phyloP scores from a whole-genome alignment of 305 asterid species.

The Solanum hybrid region DNA sequence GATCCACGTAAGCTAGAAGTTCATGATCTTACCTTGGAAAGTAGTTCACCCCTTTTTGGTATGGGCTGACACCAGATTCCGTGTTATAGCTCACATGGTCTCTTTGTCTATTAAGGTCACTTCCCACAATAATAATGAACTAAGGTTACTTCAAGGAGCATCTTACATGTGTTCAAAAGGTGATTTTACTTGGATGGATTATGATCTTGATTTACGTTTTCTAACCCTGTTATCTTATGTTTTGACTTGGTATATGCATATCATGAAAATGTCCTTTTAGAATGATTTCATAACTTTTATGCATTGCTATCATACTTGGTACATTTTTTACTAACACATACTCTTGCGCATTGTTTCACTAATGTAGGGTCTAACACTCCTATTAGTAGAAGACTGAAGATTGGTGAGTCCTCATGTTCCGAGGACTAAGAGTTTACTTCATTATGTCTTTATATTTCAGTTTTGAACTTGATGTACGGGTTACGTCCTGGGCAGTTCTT shows the following conservation, averaged over 20 bases:
- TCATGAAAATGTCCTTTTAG: background rate
- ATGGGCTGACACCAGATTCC: background rate
- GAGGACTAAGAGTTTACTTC: background rate
- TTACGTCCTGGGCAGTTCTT: background rate
- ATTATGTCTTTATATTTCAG: background rate
- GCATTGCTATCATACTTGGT: background rate
- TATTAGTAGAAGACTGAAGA: background rate
- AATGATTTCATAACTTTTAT: background rate
- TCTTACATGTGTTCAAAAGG: background rate
- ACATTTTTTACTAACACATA: background rate
- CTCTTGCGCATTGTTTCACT: background rate
- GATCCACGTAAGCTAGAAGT: background rate
- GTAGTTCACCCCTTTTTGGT: background rate
- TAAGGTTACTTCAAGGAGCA: background rate
- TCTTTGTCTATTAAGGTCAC: background rate
- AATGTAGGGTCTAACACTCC: background rate
- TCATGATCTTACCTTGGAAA: background rate
- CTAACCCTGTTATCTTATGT: background rate
- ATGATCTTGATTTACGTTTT: background rate
- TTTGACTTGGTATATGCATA: background rate
- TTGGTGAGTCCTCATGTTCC: background rate
- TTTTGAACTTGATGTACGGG: background rate
- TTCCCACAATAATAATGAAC: background rate
- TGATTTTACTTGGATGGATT: background rate
- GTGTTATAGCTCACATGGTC: background rate